A percentile compares a stretch with the other conserved stretches of the same genome.
These are phyloP conservation scores for Cryptosporidium andersoni DNA, from an alignment of 169 alveolate species.

Conservation along the genomic window DNA sequence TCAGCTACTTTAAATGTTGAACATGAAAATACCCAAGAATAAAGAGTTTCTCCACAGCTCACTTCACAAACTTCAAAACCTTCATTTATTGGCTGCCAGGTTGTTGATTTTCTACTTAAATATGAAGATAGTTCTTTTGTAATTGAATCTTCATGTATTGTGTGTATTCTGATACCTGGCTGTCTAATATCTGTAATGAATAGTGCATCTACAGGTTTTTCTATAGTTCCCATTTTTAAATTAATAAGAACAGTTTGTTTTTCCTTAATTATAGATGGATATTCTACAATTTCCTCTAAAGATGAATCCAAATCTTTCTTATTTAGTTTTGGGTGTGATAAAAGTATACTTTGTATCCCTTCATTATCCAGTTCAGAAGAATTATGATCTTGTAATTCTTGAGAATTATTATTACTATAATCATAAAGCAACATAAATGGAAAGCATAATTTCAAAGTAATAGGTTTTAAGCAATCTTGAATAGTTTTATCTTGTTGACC, in stretches of 20 bases:
- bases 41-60: constrained; percentile 24
- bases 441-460: constrained; percentile 38
- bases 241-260: background rate
- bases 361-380: background rate
- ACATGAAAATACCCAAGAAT: constrained; percentile 66
- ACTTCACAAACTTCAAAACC: constrained; percentile 66
- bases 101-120: constrained; percentile 28
- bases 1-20: constrained; percentile 28
- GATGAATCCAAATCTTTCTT: constrained; percentile 9
- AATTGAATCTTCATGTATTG: constrained; percentile 47
- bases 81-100: constrained; percentile 32
- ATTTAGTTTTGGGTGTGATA: background rate
- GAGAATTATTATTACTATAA: background rate
- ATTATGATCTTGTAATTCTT: background rate
- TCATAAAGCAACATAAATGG: constrained; percentile 55
- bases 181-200: constrained; percentile 66
- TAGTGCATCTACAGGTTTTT: constrained; percentile 43
- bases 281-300: background rate
- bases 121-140: constrained; percentile 42
- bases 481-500: background rate
- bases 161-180: constrained; percentile 35
- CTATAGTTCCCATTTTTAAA: background rate
- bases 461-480: background rate
- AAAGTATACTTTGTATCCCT: no score
- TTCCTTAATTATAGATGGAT: background rate